These are phyloP conservation scores for Aspergillus sp. DNA, from an alignment of 2,329 filamentous ascomycete species.

Conservation along the genomic window DNA sequence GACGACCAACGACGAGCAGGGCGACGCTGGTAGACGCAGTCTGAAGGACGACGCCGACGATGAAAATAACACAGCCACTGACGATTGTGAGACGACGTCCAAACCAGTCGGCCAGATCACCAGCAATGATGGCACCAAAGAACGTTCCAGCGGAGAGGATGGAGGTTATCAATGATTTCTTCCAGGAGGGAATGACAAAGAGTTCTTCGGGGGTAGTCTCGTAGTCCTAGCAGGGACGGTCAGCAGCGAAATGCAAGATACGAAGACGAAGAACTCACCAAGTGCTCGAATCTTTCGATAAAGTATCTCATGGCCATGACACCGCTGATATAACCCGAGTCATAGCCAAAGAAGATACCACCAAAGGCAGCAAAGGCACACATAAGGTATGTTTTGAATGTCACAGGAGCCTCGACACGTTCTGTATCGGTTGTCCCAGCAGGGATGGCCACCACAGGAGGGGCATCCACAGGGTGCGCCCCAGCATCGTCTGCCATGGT, in stretches of 20 bases:
- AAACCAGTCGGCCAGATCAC: constrained; percentile 70
- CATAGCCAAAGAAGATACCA: constrained; percentile 58
- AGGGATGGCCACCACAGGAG: no score
- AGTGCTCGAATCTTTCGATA: constrained; percentile 33
- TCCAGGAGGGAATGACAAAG: constrained; percentile 43
- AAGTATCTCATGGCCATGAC: constrained; percentile 50
- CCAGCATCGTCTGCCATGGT: no score
- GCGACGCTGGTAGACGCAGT: constrained; percentile 52
- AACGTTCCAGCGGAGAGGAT: constrained; percentile 76
- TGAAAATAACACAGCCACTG: constrained; percentile 66
- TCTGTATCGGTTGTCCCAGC: no score
- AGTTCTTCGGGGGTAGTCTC: constrained; percentile 25
- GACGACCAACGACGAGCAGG: constrained; percentile 66
- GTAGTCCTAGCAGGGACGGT: constrained; percentile 11
- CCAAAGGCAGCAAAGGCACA: constrained; percentile 59
- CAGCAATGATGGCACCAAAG: constrained; percentile 71
- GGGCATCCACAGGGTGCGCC: no score
- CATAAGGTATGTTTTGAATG: constrained; percentile 56
- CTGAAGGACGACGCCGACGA: constrained; percentile 64
- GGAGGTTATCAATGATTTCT: constrained; percentile 63
- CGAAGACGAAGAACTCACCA: constrained; percentile 24
- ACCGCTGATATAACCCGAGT: constrained; percentile 53
- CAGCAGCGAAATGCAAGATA: not conserved
- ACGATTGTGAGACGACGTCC: constrained; percentile 64
- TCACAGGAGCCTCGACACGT: constrained; percentile 16